A percentile compares a stretch with the other conserved stretches of the same genome.
Conservation (phyloP, 108 stramenopile genomes). For the Stephanodiscus minutulus region DNA sequence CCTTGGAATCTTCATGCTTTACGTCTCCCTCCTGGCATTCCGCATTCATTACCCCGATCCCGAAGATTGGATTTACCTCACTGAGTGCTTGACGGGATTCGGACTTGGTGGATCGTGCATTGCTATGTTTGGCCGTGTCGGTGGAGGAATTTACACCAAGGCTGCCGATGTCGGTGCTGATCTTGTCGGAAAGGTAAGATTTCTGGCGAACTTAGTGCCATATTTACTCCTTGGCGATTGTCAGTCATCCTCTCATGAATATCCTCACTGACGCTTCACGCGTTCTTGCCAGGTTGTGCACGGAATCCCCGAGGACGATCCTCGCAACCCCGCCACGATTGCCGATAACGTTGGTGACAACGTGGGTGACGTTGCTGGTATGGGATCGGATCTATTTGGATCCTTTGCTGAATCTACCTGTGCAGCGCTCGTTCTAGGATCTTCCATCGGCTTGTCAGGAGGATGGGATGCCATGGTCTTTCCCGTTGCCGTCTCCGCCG, state of each 20-base stretch:
- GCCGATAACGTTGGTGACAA: conserved; percentile 99
- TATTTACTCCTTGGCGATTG: not conserved
- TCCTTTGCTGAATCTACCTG: conserved; percentile 97
- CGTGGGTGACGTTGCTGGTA: conserved; percentile 98
- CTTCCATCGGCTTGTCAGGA: conserved; percentile 77
- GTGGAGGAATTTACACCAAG: conserved; percentile 99
- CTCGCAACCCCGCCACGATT: conserved; percentile 98
- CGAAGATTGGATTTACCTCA: conserved; percentile 90
- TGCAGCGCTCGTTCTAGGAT: conserved; percentile 95
- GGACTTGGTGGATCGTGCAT: conserved; percentile 97
- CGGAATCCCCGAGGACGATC: conserved; percentile 99
- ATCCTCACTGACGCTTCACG: not conserved
- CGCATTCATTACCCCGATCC: conserved; percentile 74
- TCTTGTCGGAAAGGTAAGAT: conserved; percentile 91
- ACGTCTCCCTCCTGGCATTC: conserved; percentile 80
- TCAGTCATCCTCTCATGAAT: not conserved
- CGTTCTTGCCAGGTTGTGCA: conserved; percentile 72
- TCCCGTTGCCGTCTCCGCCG: conserved; percentile 91
- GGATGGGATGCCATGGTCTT: conserved; percentile 98
- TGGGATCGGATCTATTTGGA: conserved; percentile 99
- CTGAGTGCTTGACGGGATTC: conserved; percentile 94
- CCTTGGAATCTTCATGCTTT: conserved; percentile 91
- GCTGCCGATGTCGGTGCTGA: conserved; percentile 99
- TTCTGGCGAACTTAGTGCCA: not conserved
- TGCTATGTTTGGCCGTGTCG: conserved; percentile 99